A percentile compares a stretch with the other conserved stretches of the same genome.
Evolutionary conservation across 768 basidiomycete species (phyloP).

Genomic region (Boletus edulis): DNA sequence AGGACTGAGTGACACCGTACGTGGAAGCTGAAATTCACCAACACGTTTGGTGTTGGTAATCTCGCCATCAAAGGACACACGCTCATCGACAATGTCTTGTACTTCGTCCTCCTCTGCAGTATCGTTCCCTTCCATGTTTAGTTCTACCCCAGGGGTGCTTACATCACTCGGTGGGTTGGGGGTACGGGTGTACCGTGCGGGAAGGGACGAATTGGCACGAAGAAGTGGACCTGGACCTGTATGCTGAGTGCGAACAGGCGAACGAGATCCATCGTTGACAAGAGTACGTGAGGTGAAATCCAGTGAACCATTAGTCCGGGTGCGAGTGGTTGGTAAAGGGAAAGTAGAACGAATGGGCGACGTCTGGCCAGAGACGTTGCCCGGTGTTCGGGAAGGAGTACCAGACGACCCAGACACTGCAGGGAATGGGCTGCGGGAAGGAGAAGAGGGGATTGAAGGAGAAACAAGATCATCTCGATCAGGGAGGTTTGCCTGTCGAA

Average conservation of each 20-base stretch:
- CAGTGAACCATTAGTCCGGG: slow-evolving; percentile 19
- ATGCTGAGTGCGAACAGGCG: slow-evolving; percentile 26
- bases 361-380: slow-evolving; percentile 21
- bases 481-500: slow-evolving; percentile 70
- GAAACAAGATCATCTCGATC: slow-evolving; percentile 38
- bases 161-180: slow-evolving; percentile 14
- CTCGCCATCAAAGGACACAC: slow-evolving; percentile 25
- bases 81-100: slow-evolving; percentile 28
- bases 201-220: slow-evolving; percentile 41
- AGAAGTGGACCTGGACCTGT: slow-evolving; percentile 34
- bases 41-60: slow-evolving; percentile 48
- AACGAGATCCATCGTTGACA: slow-evolving; percentile 21
- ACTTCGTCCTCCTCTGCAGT: slow-evolving; percentile 26
- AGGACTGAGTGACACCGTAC: slow-evolving; percentile 51
- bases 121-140: slow-evolving; percentile 26
- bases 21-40: slow-evolving; percentile 46
- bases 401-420: slow-evolving; percentile 1
- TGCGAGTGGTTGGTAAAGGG: slow-evolving; percentile 31
- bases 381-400: slow-evolving; percentile 13
- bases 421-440: slow-evolving; percentile 26
- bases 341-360: slow-evolving; percentile 33
- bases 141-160: slow-evolving; percentile 1
- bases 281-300: slow-evolving; percentile 23
- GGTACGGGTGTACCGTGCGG: slow-evolving; percentile 34
- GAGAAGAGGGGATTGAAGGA: slow-evolving; percentile 29